phyloP scores from a whole-genome alignment of 164 flowering plant species.

The Aristolochia californica region DNA sequence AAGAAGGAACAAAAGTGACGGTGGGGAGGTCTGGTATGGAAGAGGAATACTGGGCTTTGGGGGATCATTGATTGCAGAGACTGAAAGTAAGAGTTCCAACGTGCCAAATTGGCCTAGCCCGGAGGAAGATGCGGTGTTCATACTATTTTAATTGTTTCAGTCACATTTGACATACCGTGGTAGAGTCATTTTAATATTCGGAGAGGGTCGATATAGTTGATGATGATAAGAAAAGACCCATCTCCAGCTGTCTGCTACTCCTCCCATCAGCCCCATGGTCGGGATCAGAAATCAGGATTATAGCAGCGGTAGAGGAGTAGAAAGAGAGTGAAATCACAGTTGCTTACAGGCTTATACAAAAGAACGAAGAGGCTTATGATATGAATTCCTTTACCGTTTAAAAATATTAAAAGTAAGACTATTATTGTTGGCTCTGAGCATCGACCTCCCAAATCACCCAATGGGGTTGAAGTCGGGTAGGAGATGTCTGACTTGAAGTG shows the following conservation, averaged over 20 bases:
- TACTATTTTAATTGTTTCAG: background rate
- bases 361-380: background rate
- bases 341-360: background rate
- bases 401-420: background rate
- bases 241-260: conserved; percentile 1
- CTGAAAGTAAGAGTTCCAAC: conserved; percentile 63
- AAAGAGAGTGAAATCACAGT: too few relatives aligned
- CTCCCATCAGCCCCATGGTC: background rate
- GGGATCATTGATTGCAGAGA: conserved; percentile 16
- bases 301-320: background rate
- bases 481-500: conserved; percentile 5
- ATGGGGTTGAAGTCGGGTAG: conserved; percentile 1
- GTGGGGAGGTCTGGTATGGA: too few relatives aligned
- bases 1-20: too few relatives aligned
- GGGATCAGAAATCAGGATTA: background rate
- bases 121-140: background rate
- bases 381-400: background rate
- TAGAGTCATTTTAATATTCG: background rate
- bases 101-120: conserved; percentile 11
- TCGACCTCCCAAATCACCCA: conserved; percentile 9
- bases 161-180: background rate
- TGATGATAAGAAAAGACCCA: background rate
- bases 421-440: background rate
- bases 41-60: background rate
- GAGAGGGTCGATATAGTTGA: background rate